Evolutionary conservation across 2,329 filamentous ascomycete species (phyloP).

Genomic region (Trichophyton rubrum): DNA sequence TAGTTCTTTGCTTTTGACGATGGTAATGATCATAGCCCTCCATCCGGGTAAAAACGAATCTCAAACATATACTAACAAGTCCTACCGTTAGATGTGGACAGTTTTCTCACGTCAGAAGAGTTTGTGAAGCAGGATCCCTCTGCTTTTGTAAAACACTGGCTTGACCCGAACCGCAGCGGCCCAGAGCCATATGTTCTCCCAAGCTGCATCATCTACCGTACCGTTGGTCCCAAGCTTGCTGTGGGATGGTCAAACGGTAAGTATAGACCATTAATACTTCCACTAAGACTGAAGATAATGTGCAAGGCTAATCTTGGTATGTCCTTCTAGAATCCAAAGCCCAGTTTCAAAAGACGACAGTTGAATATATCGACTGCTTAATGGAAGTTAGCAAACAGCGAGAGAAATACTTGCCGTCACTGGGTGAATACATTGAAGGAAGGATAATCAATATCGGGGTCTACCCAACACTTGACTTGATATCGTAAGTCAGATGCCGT

Average conservation of each 20-base stretch:
- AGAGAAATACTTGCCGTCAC: conserved; percentile 9
- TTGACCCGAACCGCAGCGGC: conserved; percentile 8
- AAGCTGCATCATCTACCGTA: conserved; percentile 9
- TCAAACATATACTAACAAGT: not conserved
- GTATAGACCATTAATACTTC: not conserved
- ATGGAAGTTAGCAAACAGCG: conserved; percentile 9
- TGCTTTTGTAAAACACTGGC: conserved; percentile 8
- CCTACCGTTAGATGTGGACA: conserved; percentile 5
- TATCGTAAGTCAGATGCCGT: conserved; percentile 4
- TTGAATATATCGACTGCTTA: conserved; percentile 9
- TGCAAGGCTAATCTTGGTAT: not conserved
- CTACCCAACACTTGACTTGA: conserved; percentile 9
- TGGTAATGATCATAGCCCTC: not conserved
- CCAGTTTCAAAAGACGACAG: conserved; percentile 8
- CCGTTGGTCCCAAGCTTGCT: conserved; percentile 9
- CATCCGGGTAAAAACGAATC: not conserved
- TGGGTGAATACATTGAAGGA: conserved; percentile 9
- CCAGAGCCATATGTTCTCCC: conserved; percentile 10
- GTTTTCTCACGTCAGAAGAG: conserved; percentile 8
- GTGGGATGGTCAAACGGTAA: conserved; percentile 6
- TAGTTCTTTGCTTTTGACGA: conserved; percentile 11
- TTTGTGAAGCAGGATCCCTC: conserved; percentile 7
- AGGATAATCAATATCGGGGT: conserved; percentile 11
- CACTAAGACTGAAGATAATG: not conserved
- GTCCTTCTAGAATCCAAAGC: conserved; percentile 4